These are phyloP conservation scores for Phaffia rhodozyma DNA, from an alignment of 1,284 basidiomycete genomes.

Conservation along the genomic window DNA sequence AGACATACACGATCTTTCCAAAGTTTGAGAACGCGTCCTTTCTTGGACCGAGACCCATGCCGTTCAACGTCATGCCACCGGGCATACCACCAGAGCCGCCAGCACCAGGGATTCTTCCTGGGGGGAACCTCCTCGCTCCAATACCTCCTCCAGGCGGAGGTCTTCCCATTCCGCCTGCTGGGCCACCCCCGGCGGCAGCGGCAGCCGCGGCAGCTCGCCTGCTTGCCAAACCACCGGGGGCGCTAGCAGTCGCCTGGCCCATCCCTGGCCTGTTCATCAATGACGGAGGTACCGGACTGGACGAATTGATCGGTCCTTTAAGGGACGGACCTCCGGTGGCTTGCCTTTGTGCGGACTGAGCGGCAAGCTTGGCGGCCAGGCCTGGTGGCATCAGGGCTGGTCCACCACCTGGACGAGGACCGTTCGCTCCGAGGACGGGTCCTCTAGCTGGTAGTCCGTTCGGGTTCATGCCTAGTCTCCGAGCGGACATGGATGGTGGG, in stretches of 20 bases:
- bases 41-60: constrained; percentile 8
- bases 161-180: constrained; percentile 4
- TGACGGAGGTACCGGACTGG: constrained; percentile 9
- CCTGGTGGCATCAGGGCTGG: constrained; percentile 17
- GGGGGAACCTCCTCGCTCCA: constrained; percentile 13
- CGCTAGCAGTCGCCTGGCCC: constrained; percentile 1
- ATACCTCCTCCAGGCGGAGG: constrained; percentile 15
- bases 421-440: constrained; percentile 18
- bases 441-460: constrained; percentile 37
- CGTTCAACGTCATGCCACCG: constrained; percentile 8
- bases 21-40: constrained; percentile 66
- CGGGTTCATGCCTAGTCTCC: constrained; percentile 51
- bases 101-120: constrained; percentile 37
- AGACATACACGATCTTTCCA: constrained; percentile 76
- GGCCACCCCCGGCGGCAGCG: constrained; percentile 3
- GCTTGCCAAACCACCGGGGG: background rate
- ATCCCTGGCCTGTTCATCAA: constrained; percentile 5
- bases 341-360: background rate
- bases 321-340: background rate
- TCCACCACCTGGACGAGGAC: constrained; percentile 17
- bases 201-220: background rate
- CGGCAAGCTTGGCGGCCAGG: constrained; percentile 24
- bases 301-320: constrained; percentile 2
- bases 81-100: constrained; percentile 43
- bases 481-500: constrained; percentile 39